These are phyloP conservation scores for Nigrospora sphaerica DNA, from an alignment of 2,329 filamentous ascomycete genomes.

Conservation along the genomic window DNA sequence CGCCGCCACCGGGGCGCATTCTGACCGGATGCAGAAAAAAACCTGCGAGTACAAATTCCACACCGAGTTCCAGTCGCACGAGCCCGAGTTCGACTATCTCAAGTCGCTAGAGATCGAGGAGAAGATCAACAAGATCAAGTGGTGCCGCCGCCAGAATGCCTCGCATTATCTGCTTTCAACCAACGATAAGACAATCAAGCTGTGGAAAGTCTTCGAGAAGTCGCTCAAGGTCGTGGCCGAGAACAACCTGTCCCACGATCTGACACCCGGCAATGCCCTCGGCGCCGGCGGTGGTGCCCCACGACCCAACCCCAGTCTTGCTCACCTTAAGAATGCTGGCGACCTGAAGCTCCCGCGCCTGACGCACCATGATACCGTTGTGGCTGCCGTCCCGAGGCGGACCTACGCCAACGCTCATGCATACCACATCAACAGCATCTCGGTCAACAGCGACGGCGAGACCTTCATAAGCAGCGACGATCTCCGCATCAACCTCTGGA, in stretches of 20 bases:
- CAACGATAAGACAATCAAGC: slow-evolving; percentile 99
- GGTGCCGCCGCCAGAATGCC: slow-evolving; percentile 96
- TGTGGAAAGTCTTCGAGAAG: slow-evolving; percentile 99
- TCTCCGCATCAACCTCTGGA: slow-evolving; percentile 96
- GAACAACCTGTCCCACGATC: slow-evolving; percentile 94
- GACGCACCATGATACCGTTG: slow-evolving; percentile 96
- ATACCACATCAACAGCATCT: slow-evolving; percentile 99
- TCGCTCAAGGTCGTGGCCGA: slow-evolving; percentile 97
- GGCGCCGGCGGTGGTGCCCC: slow-evolving; percentile 69
- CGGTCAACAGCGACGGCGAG: slow-evolving; percentile 98
- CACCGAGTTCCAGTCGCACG: slow-evolving; percentile 98
- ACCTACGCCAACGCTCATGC: slow-evolving; percentile 98
- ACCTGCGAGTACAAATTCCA: slow-evolving; percentile 99
- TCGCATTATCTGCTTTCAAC: slow-evolving; percentile 97
- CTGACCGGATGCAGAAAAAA: slow-evolving; percentile 67
- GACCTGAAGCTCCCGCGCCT: slow-evolving; percentile 91
- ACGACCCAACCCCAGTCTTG: slow-evolving; percentile 57
- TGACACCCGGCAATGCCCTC: slow-evolving; percentile 68
- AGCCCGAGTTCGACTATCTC: slow-evolving; percentile 98
- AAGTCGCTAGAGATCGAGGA: slow-evolving; percentile 99
- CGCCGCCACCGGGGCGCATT: not conserved
- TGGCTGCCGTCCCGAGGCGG: slow-evolving; percentile 89
- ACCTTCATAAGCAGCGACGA: slow-evolving; percentile 99
- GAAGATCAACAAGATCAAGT: slow-evolving; percentile 99
- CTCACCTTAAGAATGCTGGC: slow-evolving; percentile 70